These are phyloP conservation scores for Cinnamomum micranthum DNA, from an alignment of 164 flowering plant species.

Conservation along the genomic window DNA sequence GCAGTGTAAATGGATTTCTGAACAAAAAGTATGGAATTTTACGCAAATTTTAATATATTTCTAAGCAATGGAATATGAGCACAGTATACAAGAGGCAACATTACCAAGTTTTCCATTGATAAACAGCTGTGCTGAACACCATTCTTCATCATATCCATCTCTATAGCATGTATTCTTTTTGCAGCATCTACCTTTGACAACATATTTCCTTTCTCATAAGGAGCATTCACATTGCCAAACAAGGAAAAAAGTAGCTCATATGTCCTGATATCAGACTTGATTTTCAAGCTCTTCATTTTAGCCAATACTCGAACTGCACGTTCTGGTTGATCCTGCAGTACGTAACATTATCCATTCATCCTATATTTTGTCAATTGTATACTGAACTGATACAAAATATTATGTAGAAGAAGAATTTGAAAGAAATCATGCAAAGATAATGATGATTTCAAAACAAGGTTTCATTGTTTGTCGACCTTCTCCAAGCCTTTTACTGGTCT, in stretches of 20 bases:
- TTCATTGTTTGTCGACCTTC: too few species aligned
- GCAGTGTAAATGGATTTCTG: too few species aligned
- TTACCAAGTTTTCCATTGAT: slow-evolving; percentile 74
- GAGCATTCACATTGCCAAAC: slow-evolving; percentile 82
- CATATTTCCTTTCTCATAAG: slow-evolving; percentile 65
- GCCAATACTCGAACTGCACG: slow-evolving; percentile 60
- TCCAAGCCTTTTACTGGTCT: too few species aligned
- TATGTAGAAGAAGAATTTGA: neutral
- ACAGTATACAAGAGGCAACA: neutral
- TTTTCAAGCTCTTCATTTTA: slow-evolving; percentile 54
- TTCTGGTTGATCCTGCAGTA: slow-evolving; percentile 78
- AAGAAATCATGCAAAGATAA: neutral
- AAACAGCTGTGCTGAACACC: slow-evolving; percentile 60
- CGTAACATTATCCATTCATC: neutral
- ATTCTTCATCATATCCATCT: slow-evolving; percentile 64
- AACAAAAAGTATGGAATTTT: too few species aligned
- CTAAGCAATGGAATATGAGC: too few species aligned
- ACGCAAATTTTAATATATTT: too few species aligned
- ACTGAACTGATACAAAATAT: neutral
- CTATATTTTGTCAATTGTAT: neutral
- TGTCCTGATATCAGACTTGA: slow-evolving; percentile 59
- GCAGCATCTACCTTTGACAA: slow-evolving; percentile 51
- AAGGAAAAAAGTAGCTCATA: slow-evolving; percentile 79
- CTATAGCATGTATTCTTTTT: slow-evolving; percentile 64
- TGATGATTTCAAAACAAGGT: too few species aligned